Evolutionary conservation across 129 eudicot species (phyloP).

Genomic region (Glebionis coronaria): DNA sequence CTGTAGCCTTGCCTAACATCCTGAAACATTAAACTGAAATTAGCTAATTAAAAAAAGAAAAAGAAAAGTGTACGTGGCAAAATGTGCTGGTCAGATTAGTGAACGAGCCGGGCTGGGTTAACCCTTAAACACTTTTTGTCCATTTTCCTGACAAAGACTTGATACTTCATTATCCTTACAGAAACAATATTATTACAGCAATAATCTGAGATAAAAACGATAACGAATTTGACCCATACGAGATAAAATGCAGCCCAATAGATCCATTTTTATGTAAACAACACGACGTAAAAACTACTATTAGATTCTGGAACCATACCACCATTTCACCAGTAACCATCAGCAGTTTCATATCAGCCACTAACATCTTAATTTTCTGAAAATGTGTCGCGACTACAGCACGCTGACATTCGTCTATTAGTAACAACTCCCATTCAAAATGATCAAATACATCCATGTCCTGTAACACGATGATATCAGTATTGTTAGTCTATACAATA

Average conservation of each 20-base stretch:
- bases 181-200: no score
- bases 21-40: constrained; percentile 18
- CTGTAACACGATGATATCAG: constrained; percentile 19
- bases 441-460: constrained; percentile 26
- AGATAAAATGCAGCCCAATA: no score
- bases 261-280: no score
- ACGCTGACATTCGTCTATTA: constrained; percentile 38
- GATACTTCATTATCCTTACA: no score
- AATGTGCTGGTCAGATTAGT: no score
- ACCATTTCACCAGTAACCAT: constrained; percentile 16
- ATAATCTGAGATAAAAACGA: no score
- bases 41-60: background rate
- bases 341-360: constrained; percentile 39
- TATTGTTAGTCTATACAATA: no score
- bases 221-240: no score
- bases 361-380: constrained; percentile 22
- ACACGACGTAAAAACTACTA: background rate
- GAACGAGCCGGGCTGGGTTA: no score
- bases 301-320: constrained; percentile 18
- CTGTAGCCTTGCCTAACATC: constrained; percentile 21
- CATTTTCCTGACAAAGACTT: no score
- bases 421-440: constrained; percentile 34
- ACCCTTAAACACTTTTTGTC: no score
- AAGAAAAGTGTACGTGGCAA: no score
- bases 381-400: constrained; percentile 13